Conservation (phyloP, 2,329 filamentous ascomycete genomes). For the Cladosporium phlei region DNA sequence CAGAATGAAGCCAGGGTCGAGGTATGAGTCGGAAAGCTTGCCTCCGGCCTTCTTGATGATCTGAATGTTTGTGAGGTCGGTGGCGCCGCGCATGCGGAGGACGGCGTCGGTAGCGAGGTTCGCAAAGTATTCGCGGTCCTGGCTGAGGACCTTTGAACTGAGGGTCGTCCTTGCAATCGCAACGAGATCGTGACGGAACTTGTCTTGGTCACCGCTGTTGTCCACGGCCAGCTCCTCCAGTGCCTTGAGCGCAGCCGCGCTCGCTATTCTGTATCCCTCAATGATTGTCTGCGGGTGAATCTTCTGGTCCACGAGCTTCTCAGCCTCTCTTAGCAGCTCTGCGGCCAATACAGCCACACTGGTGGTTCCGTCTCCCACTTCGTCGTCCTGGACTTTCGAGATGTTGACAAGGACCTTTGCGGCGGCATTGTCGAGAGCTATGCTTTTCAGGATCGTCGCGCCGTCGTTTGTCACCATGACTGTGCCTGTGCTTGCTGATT, state of each 20-base stretch:
- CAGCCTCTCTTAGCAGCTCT: conserved; percentile 90
- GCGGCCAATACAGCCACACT: conserved; percentile 95
- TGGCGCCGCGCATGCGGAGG: conserved; percentile 79
- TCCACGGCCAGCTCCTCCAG: conserved; percentile 82
- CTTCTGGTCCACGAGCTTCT: conserved; percentile 96
- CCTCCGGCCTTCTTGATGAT: conserved; percentile 99
- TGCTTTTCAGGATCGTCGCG: conserved; percentile 95
- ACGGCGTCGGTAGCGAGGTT: conserved; percentile 87
- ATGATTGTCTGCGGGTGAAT: conserved; percentile 99
- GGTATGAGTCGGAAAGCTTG: conserved; percentile 94
- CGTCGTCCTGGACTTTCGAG: conserved; percentile 98
- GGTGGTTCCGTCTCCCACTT: conserved; percentile 96
- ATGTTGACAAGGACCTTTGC: conserved; percentile 99
- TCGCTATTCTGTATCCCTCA: conserved; percentile 97
- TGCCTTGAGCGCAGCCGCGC: conserved; percentile 76
- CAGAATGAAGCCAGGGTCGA: conserved; percentile 96
- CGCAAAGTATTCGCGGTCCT: conserved; percentile 89
- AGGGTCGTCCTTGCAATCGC: conserved; percentile 92
- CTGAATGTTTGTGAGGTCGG: conserved; percentile 95
- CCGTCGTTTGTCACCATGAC: conserved; percentile 99
- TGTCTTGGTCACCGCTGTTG: conserved; percentile 75
- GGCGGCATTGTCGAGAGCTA: conserved; percentile 95
- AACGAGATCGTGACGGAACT: conserved; percentile 83
- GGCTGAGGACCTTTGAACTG: conserved; percentile 92
- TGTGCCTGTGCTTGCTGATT: conserved; percentile 74